Conservation (phyloP, 2,329 filamentous ascomycete genomes). For the Botrytis hyacinthi region DNA sequence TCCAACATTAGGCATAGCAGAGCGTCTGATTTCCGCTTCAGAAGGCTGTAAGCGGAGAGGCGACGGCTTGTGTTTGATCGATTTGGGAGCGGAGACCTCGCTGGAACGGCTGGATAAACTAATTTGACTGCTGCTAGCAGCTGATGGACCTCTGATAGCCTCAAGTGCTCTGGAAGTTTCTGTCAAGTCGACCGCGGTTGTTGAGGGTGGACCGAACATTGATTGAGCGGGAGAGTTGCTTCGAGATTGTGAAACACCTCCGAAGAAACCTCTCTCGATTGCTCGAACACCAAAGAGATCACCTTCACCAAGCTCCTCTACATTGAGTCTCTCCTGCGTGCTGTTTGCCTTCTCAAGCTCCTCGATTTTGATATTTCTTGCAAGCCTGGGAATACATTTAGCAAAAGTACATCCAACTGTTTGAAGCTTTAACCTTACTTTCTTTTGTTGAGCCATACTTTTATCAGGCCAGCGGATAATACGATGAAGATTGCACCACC, state of each 20-base stretch:
- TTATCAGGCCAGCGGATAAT: conserved; percentile 2
- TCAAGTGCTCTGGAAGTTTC: conserved; percentile 1
- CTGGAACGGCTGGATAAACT: neutral
- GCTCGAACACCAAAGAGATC: conserved; percentile 29
- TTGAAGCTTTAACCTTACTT: neutral
- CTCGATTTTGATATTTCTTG: conserved; percentile 19
- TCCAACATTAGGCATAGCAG: neutral
- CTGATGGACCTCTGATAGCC: neutral
- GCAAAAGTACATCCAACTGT: neutral
- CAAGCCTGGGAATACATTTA: conserved; percentile 15
- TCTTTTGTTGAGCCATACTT: conserved; percentile 18
- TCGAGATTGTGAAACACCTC: conserved; percentile 27
- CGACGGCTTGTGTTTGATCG: conserved; percentile 9
- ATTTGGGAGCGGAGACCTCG: conserved; percentile 5
- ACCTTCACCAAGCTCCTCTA: conserved; percentile 19
- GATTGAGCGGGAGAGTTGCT: conserved; percentile 20
- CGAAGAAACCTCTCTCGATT: conserved; percentile 26
- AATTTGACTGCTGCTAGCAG: neutral
- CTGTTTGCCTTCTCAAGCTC: conserved; percentile 17
- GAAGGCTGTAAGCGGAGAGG: conserved; percentile 17
- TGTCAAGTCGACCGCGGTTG: neutral
- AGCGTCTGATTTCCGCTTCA: conserved; percentile 1
- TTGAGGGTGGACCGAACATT: conserved; percentile 13
- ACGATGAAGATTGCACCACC: conserved; percentile 8
- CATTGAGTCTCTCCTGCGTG: conserved; percentile 13